A percentile compares a stretch with the other conserved stretches of the same genome.
phyloP scores from a whole-genome alignment of 2,329 filamentous ascomycete genomes.

The Alternaria ventricosa region DNA sequence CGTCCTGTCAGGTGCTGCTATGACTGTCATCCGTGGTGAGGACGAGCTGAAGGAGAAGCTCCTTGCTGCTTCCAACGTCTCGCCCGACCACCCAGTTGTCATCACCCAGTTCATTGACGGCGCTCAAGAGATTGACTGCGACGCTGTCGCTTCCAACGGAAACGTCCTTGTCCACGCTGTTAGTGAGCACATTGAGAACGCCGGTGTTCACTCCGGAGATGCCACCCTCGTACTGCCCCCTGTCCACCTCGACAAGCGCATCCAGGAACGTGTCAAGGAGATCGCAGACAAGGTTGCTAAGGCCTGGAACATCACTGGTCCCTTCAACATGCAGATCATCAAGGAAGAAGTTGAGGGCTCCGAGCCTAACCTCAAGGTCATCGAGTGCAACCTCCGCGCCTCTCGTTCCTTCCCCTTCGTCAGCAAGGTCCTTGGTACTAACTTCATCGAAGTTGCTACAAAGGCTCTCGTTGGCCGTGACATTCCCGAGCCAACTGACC shows the following conservation, averaged over 20 bases:
- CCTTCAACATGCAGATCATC: slow-evolving; percentile 99
- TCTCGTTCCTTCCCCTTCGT: slow-evolving; percentile 98
- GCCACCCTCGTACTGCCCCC: slow-evolving; percentile 94
- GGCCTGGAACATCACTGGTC: slow-evolving; percentile 95
- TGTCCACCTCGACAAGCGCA: slow-evolving; percentile 74
- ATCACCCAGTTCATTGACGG: slow-evolving; percentile 99
- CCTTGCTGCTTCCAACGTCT: slow-evolving; percentile 85
- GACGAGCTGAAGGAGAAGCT: slow-evolving; percentile 95
- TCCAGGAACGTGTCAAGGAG: slow-evolving; percentile 88
- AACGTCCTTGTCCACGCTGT: slow-evolving; percentile 90
- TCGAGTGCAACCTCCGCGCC: slow-evolving; percentile 96
- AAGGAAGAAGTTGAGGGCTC: slow-evolving; percentile 81
- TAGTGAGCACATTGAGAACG: slow-evolving; percentile 94
- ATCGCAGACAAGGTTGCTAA: slow-evolving; percentile 96
- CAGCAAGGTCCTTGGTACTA: slow-evolving; percentile 92
- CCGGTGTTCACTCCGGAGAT: slow-evolving; percentile 97
- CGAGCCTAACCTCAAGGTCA: slow-evolving; percentile 85
- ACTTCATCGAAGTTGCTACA: slow-evolving; percentile 96
- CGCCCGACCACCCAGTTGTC: slow-evolving; percentile 95
- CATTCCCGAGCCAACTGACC: slow-evolving; percentile 82
- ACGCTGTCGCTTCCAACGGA: slow-evolving; percentile 86
- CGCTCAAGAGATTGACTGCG: slow-evolving; percentile 94
- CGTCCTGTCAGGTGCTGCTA: slow-evolving; percentile 95
- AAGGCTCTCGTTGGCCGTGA: slow-evolving; percentile 87
- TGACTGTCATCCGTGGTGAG: slow-evolving; percentile 92